These are phyloP conservation scores for Globisporangium paroecandrum DNA, from an alignment of 352 stramenopile species.

Conservation along the genomic window DNA sequence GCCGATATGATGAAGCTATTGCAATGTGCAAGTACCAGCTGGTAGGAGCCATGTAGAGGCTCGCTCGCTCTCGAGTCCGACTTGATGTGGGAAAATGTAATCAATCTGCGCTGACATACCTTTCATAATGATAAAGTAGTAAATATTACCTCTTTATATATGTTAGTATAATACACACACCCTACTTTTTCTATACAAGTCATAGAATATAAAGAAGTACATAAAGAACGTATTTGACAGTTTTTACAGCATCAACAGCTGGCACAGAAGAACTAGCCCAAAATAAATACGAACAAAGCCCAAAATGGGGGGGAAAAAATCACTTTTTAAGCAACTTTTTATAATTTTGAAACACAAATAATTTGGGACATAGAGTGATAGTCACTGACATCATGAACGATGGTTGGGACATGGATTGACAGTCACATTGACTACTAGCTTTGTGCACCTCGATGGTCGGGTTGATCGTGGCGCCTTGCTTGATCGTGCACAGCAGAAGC, in stretches of 20 bases:
- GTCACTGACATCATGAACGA: no score
- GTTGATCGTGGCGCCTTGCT: no score
- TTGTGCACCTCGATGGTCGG: no score
- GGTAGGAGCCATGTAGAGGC: conserved; percentile 15
- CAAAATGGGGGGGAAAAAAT: no score
- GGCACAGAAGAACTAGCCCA: not conserved
- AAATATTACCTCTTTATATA: not conserved
- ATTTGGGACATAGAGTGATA: no score
- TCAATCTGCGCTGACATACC: not conserved
- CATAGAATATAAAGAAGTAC: not conserved
- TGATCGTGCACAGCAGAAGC: no score
- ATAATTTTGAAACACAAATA: no score
- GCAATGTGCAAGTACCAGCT: not conserved
- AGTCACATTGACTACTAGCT: no score
- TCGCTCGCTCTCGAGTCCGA: not conserved
- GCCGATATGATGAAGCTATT: not conserved
- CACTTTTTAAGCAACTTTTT: no score
- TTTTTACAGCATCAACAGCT: not conserved
- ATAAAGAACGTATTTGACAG: not conserved
- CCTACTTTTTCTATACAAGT: no score
- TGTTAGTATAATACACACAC: not conserved
- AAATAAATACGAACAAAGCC: not conserved
- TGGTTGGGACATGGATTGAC: no score
- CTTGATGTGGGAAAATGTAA: conserved; percentile 10
- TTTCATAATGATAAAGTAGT: not conserved